A percentile compares a stretch with the other conserved stretches of the same genome.
These are phyloP conservation scores for Penicillium corylophilum DNA, from an alignment of 2,329 filamentous ascomycete species.

Conservation along the genomic window DNA sequence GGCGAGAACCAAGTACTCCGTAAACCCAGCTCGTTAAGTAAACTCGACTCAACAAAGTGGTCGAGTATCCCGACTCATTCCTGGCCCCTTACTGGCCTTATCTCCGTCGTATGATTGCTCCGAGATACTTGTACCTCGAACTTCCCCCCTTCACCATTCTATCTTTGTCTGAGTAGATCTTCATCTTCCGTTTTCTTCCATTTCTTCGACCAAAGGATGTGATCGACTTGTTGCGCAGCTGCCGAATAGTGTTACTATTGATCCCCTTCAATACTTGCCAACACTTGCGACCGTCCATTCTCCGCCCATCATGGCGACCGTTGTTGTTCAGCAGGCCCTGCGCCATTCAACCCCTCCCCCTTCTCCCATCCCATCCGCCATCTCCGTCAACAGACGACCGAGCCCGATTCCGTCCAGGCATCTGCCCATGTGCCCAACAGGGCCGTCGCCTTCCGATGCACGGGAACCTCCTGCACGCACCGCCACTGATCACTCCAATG, in stretches of 20 bases:
- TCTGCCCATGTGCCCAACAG: slow-evolving; percentile 82
- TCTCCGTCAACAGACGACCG: slow-evolving; percentile 59
- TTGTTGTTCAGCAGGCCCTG: slow-evolving; percentile 47
- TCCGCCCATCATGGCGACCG: slow-evolving; percentile 44
- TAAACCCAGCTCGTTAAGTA: neutral
- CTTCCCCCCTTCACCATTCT: slow-evolving; percentile 9
- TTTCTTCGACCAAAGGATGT: slow-evolving; percentile 17
- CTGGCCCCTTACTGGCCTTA: slow-evolving; percentile 15
- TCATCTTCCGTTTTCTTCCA: neutral
- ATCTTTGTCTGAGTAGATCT: neutral
- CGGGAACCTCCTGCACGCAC: slow-evolving; percentile 63
- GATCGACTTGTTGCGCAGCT: slow-evolving; percentile 8
- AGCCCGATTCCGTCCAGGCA: slow-evolving; percentile 82
- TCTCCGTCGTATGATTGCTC: slow-evolving; percentile 12
- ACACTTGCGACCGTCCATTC: neutral
- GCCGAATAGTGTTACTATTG: slow-evolving; percentile 7
- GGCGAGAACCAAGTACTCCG: slow-evolving; percentile 6
- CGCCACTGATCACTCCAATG: slow-evolving; percentile 51
- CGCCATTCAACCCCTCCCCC: slow-evolving; percentile 52
- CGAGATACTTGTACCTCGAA: slow-evolving; percentile 2
- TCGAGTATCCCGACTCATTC: slow-evolving; percentile 3
- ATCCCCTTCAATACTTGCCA: neutral
- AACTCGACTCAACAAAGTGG: neutral
- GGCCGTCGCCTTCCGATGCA: slow-evolving; percentile 59
- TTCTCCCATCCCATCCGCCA: slow-evolving; percentile 46